Percentiles rank a stretch among this genome's conserved stretches.
Conservation (phyloP, 1,139 yeast species). For the Sugiyamaella japonica region DNA sequence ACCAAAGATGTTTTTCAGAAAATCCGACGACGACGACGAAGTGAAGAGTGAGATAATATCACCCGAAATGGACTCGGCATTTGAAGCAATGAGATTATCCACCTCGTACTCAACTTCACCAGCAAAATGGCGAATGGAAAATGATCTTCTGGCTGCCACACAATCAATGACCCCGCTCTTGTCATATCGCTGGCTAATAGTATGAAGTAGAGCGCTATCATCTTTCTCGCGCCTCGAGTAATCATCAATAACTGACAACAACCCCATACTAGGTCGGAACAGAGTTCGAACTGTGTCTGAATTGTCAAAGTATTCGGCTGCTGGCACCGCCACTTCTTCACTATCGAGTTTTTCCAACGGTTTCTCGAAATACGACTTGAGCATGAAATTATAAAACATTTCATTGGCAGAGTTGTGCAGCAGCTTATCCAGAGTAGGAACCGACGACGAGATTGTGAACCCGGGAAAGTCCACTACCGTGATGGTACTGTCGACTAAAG, state of each 20-base stretch:
- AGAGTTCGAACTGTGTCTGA: conserved; percentile 43
- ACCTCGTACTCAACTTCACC: conserved; percentile 45
- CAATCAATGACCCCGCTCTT: conserved; percentile 37
- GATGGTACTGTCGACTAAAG: conserved; percentile 42
- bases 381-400: conserved; percentile 42
- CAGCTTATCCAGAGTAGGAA: conserved; percentile 43
- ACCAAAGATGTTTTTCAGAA: conserved; percentile 40
- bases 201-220: conserved; percentile 37
- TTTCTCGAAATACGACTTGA: conserved; percentile 41
- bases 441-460: conserved; percentile 40
- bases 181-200: conserved; percentile 40
- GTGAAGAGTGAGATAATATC: conserved; percentile 45
- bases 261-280: conserved; percentile 41
- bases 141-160: conserved; percentile 35
- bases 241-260: conserved; percentile 43
- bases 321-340: conserved; percentile 44
- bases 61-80: conserved; percentile 43
- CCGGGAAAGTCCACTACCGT: conserved; percentile 47
- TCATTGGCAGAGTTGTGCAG: conserved; percentile 47
- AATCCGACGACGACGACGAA: conserved; percentile 43
- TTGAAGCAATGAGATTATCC: conserved; percentile 39
- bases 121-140: conserved; percentile 43
- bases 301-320: conserved; percentile 44
- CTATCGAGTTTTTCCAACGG: conserved; percentile 43
- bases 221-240: conserved; percentile 43